These are phyloP conservation scores for Pyrenula aspistea DNA, from an alignment of 495 filamentous ascomycete genomes.

Conservation along the genomic window DNA sequence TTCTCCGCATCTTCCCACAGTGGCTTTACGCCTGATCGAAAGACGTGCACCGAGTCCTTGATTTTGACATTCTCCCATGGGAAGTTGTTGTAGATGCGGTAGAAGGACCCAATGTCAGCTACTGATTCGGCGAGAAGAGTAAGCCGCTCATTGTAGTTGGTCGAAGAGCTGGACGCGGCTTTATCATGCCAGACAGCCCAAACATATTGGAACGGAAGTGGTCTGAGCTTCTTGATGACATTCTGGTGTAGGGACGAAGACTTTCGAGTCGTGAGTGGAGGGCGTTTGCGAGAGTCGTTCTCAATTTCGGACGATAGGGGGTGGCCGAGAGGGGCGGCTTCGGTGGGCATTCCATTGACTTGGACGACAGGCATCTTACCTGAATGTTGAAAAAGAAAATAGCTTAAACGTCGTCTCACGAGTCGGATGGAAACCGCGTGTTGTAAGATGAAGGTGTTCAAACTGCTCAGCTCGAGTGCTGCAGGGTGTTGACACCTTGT, in stretches of 20 bases:
- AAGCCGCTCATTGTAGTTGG: slow-evolving; percentile 49
- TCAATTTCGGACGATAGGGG: slow-evolving; percentile 2
- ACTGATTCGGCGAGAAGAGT: slow-evolving; percentile 57
- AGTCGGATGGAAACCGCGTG: too few species aligned
- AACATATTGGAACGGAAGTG: slow-evolving; percentile 36
- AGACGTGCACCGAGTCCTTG: slow-evolving; percentile 75
- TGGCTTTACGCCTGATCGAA: slow-evolving; percentile 75
- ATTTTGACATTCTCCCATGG: slow-evolving; percentile 63
- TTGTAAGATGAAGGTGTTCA: too few species aligned
- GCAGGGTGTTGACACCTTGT: too few species aligned
- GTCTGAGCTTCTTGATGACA: slow-evolving; percentile 34
- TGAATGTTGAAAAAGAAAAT: too few species aligned
- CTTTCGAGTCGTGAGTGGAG: slow-evolving; percentile 14
- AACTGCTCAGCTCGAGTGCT: too few species aligned
- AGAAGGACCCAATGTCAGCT: slow-evolving; percentile 69
- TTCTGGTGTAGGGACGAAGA: slow-evolving; percentile 19
- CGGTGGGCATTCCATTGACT: neutral
- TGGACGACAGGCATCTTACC: neutral
- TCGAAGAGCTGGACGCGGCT: slow-evolving; percentile 17
- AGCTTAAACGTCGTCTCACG: too few species aligned
- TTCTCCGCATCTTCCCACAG: slow-evolving; percentile 89
- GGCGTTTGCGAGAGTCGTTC: slow-evolving; percentile 2
- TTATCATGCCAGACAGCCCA: slow-evolving; percentile 51
- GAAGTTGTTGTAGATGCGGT: slow-evolving; percentile 83
- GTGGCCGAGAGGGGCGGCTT: neutral